Percentiles rank a stretch among this genome's conserved stretches.
Conservation (phyloP, 129 eudicot species). For the Rutidosis leptorrhynchoides region DNA sequence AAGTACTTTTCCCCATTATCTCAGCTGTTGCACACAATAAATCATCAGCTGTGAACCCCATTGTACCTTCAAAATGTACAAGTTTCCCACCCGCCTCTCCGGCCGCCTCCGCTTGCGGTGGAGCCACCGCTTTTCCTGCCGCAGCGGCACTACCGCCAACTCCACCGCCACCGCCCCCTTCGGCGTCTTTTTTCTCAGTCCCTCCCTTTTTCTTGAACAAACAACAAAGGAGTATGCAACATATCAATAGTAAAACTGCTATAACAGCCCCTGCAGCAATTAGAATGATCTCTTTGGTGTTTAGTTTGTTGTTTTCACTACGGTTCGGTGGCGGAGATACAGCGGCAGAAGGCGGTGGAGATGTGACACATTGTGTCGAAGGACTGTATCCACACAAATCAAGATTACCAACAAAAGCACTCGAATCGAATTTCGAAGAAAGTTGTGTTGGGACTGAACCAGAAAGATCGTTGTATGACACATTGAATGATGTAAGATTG, state of each 20-base stretch:
- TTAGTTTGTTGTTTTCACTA: slow-evolving; percentile 32
- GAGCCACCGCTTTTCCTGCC: slow-evolving; percentile 29
- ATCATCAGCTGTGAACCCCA: slow-evolving; percentile 86
- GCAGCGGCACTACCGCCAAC: neutral
- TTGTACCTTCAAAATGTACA: slow-evolving; percentile 84
- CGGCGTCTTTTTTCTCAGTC: slow-evolving; percentile 34
- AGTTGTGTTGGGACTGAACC: slow-evolving; percentile 65
- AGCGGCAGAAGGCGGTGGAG: slow-evolving; percentile 42
- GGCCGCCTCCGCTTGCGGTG: slow-evolving; percentile 50
- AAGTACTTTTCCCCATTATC: slow-evolving; percentile 89
- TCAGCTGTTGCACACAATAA: slow-evolving; percentile 88
- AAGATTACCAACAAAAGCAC: slow-evolving; percentile 72
- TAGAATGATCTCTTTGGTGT: slow-evolving; percentile 62
- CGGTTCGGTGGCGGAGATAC: slow-evolving; percentile 21
- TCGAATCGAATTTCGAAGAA: slow-evolving; percentile 52
- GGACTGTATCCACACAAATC: slow-evolving; percentile 68
- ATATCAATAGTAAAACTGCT: slow-evolving; percentile 44
- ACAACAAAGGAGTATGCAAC: slow-evolving; percentile 63
- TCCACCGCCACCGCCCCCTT: slow-evolving; percentile 1
- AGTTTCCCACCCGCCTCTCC: slow-evolving; percentile 81
- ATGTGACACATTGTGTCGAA: slow-evolving; percentile 49
- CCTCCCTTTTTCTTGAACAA: slow-evolving; percentile 44
- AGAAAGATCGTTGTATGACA: slow-evolving; percentile 72
- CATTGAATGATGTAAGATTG: slow-evolving; percentile 67
- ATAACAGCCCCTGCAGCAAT: slow-evolving; percentile 80